Conservation (phyloP, 1,284 basidiomycete genomes). For the Boletus semigastroideus region DNA sequence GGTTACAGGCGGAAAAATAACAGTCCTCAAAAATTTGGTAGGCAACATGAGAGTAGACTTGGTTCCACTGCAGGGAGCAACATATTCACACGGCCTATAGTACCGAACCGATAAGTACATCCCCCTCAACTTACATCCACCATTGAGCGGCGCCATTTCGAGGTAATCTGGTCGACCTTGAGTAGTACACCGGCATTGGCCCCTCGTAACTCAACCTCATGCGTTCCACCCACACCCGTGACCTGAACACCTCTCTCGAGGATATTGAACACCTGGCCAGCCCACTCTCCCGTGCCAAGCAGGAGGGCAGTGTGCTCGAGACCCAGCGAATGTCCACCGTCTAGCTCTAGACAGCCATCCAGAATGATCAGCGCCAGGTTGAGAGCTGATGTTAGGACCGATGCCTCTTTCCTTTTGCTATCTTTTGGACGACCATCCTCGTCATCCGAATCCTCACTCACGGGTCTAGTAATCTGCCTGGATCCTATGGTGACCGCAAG, state of each 20-base stretch:
- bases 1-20: constrained; percentile 19
- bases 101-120: too few relatives aligned
- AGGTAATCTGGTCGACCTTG: constrained; percentile 75
- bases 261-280: constrained; percentile 60
- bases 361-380: constrained; percentile 78
- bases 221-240: constrained; percentile 63
- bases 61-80: not conserved
- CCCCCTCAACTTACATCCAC: constrained; percentile 34
- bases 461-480: constrained; percentile 52
- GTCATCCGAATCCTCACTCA: constrained; percentile 43
- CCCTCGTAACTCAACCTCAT: constrained; percentile 59
- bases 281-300: constrained; percentile 82
- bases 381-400: constrained; percentile 70
- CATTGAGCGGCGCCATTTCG: constrained; percentile 77
- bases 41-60: constrained; percentile 23
- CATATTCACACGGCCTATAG: constrained; percentile 27
- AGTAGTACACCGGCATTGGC: constrained; percentile 80
- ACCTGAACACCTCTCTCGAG: constrained; percentile 67
- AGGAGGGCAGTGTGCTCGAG: constrained; percentile 72
- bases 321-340: constrained; percentile 74
- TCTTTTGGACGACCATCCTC: constrained; percentile 31
- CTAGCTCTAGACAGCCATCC: constrained; percentile 72
- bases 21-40: constrained; percentile 12
- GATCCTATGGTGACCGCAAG: constrained; percentile 78
- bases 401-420: constrained; percentile 53